Evolutionary conservation across 2,329 filamentous ascomycete genomes (phyloP).

Genomic region (Akanthomyces muscarius): DNA sequence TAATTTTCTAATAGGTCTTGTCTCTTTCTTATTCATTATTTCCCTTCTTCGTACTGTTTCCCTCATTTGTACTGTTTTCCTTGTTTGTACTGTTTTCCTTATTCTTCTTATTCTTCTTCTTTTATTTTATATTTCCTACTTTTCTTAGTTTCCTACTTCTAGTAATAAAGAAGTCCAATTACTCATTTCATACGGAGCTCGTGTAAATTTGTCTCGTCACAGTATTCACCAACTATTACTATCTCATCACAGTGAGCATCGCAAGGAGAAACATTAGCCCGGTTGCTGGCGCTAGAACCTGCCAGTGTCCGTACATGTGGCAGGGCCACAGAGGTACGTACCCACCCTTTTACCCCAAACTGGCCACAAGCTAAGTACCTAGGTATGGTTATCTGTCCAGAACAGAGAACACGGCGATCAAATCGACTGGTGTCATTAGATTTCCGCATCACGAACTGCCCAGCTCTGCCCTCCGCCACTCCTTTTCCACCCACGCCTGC

Average conservation of each 20-base stretch:
- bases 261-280: constrained; percentile 11
- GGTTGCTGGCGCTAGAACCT: background rate
- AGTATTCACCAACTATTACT: no score
- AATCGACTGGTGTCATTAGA: background rate
- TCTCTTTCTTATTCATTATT: no score
- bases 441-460: background rate
- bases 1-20: no score
- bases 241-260: no score
- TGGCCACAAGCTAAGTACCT: constrained; percentile 1
- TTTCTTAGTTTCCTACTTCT: no score
- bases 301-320: background rate
- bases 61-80: no score
- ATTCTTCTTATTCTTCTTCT: background rate
- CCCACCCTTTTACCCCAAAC: background rate
- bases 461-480: background rate
- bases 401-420: background rate
- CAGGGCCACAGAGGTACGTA: background rate
- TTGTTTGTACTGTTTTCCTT: background rate
- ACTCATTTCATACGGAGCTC: no score
- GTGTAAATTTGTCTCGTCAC: no score
- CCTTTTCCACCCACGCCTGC: background rate
- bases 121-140: background rate
- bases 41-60: no score
- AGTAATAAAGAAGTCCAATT: no score
- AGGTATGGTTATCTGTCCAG: constrained; percentile 16